These are phyloP conservation scores for Venturia oleaginea DNA, from an alignment of 2,329 filamentous ascomycete genomes.

Conservation along the genomic window DNA sequence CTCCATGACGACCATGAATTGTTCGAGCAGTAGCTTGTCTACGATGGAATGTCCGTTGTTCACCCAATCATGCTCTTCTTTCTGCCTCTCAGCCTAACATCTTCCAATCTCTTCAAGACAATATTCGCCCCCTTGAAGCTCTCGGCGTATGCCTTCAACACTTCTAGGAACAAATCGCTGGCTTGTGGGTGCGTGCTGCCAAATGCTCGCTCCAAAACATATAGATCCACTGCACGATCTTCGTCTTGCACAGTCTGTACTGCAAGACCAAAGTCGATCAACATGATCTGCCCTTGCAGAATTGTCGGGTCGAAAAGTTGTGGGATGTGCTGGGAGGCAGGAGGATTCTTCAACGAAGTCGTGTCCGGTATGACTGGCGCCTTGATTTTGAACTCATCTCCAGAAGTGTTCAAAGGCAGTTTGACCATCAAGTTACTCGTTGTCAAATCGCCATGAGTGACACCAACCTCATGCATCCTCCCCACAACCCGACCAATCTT, in stretches of 20 bases:
- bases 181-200: conserved; percentile 86
- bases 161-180: conserved; percentile 63
- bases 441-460: conserved; percentile 92
- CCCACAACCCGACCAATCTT: conserved; percentile 65
- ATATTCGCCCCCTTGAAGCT: conserved; percentile 65
- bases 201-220: conserved; percentile 91
- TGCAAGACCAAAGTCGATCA: conserved; percentile 93
- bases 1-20: neutral
- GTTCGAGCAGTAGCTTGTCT: neutral
- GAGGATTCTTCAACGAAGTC: conserved; percentile 12
- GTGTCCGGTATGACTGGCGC: conserved; percentile 2
- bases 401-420: neutral
- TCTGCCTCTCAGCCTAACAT: conserved; percentile 84
- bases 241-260: conserved; percentile 75
- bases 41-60: conserved; percentile 15
- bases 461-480: conserved; percentile 68
- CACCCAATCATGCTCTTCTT: conserved; percentile 97
- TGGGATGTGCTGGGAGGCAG: neutral
- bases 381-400: neutral
- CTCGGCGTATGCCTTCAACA: conserved; percentile 65
- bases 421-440: conserved; percentile 93
- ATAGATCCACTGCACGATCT: conserved; percentile 90
- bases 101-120: conserved; percentile 75
- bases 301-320: conserved; percentile 17
- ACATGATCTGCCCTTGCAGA: conserved; percentile 64